Evolutionary conservation across 2,329 filamentous ascomycete genomes (phyloP).

Genomic region (Phyllosticta capitalensis): DNA sequence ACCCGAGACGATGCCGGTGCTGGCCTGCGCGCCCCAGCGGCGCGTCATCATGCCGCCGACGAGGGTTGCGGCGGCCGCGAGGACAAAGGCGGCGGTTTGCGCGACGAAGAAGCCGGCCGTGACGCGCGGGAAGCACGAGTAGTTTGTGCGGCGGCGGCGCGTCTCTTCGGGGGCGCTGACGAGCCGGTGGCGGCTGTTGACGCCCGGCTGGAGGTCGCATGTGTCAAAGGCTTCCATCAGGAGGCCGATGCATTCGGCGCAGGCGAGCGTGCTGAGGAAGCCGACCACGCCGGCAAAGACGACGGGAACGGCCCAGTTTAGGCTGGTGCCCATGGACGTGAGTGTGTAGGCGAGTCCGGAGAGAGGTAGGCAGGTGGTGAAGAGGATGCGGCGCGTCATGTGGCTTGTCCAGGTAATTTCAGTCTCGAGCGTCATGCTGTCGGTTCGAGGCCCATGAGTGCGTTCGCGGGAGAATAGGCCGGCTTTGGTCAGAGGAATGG

Average conservation of each 20-base stretch:
- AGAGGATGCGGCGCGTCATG: slow-evolving; percentile 57
- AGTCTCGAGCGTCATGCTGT: slow-evolving; percentile 57
- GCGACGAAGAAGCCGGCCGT: slow-evolving; percentile 60
- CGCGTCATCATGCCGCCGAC: slow-evolving; percentile 61
- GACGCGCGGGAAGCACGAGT: slow-evolving; percentile 66
- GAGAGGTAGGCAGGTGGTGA: slow-evolving; percentile 57
- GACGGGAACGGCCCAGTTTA: slow-evolving; percentile 54
- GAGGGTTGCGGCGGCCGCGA: slow-evolving; percentile 59
- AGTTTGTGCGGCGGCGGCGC: slow-evolving; percentile 52
- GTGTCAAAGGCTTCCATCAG: slow-evolving; percentile 77
- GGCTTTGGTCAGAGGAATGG: slow-evolving; percentile 65
- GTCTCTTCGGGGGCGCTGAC: slow-evolving; percentile 36
- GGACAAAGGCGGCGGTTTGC: slow-evolving; percentile 60
- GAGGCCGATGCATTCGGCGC: slow-evolving; percentile 65
- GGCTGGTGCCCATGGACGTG: slow-evolving; percentile 50
- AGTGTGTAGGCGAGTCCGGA: slow-evolving; percentile 59
- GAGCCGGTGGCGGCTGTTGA: slow-evolving; percentile 44
- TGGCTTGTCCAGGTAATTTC: slow-evolving; percentile 63
- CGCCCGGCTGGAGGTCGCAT: slow-evolving; percentile 66
- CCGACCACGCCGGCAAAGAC: slow-evolving; percentile 57
- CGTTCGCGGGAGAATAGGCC: slow-evolving; percentile 58
- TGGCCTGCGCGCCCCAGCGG: slow-evolving; percentile 55
- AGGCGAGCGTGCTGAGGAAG: slow-evolving; percentile 62
- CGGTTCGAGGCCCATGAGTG: slow-evolving; percentile 48
- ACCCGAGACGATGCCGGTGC: slow-evolving; percentile 59